phyloP scores from a whole-genome alignment of 2,329 filamentous ascomycete species.

The Pseudogymnoascus sp. region DNA sequence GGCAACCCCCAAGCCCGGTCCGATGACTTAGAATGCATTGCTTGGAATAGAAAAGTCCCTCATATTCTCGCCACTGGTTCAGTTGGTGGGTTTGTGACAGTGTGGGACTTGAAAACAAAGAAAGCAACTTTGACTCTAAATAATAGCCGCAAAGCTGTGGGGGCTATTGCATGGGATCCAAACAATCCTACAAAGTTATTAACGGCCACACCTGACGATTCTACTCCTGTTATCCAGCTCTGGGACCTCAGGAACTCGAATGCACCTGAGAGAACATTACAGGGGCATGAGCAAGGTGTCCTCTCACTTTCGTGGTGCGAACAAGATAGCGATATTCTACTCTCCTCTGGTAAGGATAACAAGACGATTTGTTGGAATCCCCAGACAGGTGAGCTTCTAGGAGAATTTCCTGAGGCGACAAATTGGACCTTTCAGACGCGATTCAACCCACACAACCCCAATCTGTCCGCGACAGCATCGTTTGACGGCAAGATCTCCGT shows the following conservation, averaged over 20 bases:
- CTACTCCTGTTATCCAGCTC: constrained; percentile 75
- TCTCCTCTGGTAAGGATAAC: constrained; percentile 96
- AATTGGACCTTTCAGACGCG: constrained; percentile 97
- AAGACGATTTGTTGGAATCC: constrained; percentile 94
- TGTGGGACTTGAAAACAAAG: constrained; percentile 98
- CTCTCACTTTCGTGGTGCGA: constrained; percentile 91
- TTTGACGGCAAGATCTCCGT: constrained; percentile 95
- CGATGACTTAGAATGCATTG: constrained; percentile 90
- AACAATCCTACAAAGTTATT: constrained; percentile 90
- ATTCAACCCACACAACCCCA: constrained; percentile 90
- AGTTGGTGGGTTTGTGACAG: constrained; percentile 87
- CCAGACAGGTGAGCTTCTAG: constrained; percentile 75
- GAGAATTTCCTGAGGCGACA: constrained; percentile 94
- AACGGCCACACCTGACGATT: constrained; percentile 85
- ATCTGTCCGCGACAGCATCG: constrained; percentile 85
- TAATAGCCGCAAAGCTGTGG: constrained; percentile 86
- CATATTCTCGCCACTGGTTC: constrained; percentile 95
- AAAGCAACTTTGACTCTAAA: constrained; percentile 95
- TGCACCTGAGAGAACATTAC: constrained; percentile 78
- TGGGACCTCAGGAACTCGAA: constrained; percentile 97
- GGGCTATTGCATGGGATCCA: constrained; percentile 94
- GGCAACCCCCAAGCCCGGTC: constrained; percentile 81
- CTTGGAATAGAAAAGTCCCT: constrained; percentile 97
- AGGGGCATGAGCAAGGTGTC: constrained; percentile 90
- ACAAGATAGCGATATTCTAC: constrained; percentile 78